These are phyloP conservation scores for Brettanomyces nanus DNA, from an alignment of 805 yeast genomes.

Conservation along the genomic window DNA sequence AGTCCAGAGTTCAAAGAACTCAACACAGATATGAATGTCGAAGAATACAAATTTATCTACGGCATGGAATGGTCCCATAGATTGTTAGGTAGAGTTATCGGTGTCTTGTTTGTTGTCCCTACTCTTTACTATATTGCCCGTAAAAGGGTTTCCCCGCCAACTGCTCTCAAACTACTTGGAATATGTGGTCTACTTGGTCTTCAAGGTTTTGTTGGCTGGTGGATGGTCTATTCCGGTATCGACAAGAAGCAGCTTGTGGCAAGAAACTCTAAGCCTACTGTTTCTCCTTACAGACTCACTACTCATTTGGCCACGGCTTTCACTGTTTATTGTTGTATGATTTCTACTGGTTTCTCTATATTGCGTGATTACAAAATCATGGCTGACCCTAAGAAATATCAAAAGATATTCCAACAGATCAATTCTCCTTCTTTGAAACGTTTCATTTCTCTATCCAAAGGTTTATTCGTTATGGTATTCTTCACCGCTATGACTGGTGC, in stretches of 20 bases:
- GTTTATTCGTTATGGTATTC: conserved; percentile 62
- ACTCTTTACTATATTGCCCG: conserved; percentile 71
- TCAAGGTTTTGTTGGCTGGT: conserved; percentile 98
- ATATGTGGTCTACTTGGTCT: conserved; percentile 75
- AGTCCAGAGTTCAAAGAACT: conserved; percentile 89
- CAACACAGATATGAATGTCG: conserved; percentile 81
- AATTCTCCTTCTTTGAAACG: conserved; percentile 51
- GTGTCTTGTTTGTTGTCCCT: conserved; percentile 74
- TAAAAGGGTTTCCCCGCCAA: conserved; percentile 56
- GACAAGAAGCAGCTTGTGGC: conserved; percentile 71
- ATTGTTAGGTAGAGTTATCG: conserved; percentile 85
- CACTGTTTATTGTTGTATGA: conserved; percentile 75
- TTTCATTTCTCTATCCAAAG: conserved; percentile 48
- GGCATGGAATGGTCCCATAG: conserved; percentile 98
- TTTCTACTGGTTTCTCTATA: conserved; percentile 83
- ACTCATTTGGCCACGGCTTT: conserved; percentile 94
- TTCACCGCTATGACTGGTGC: conserved; percentile 96
- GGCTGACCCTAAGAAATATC: conserved; percentile 52
- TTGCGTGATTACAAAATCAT: conserved; percentile 66
- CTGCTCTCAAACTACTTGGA: conserved; percentile 60
- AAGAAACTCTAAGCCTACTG: conserved; percentile 92
- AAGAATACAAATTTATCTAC: conserved; percentile 90
- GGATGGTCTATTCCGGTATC: conserved; percentile 98
- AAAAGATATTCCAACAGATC: conserved; percentile 47
- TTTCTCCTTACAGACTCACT: conserved; percentile 88